Evolutionary conservation across 2,329 filamentous ascomycete species (phyloP).

Genomic region (Diaporthe vaccinii): DNA sequence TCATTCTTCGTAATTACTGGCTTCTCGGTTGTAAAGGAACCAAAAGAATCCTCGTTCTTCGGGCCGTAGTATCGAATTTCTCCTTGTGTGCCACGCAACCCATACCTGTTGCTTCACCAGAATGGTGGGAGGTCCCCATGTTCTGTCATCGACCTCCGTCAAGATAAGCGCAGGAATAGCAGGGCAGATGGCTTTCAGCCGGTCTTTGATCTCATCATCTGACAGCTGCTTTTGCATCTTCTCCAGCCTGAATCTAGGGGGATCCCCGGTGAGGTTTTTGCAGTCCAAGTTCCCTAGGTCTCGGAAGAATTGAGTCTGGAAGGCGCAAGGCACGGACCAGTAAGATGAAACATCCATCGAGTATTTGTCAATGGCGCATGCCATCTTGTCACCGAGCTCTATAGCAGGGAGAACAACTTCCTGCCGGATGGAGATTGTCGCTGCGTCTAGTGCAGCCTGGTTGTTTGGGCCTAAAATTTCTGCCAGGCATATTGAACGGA

Average conservation of each 20-base stretch:
- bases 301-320: not conserved
- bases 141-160: not conserved
- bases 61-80: not conserved
- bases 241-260: not conserved
- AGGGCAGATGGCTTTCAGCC: not conserved
- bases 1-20: not conserved
- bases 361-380: not conserved
- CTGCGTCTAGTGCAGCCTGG: not conserved
- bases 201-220: not conserved
- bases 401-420: not conserved
- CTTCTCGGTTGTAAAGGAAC: not conserved
- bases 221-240: not conserved
- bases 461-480: not conserved
- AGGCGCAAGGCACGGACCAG: not conserved
- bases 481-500: not conserved
- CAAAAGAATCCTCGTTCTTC: not conserved
- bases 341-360: not conserved
- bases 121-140: not conserved
- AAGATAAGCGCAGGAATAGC: not conserved
- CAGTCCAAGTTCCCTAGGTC: not conserved
- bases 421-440: not conserved
- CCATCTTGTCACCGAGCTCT: not conserved
- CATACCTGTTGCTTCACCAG: slow-evolving; percentile 6
- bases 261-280: not conserved
- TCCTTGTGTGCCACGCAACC: not conserved